A percentile compares a stretch with the other conserved stretches of the same genome.
Conservation (phyloP, 495 filamentous ascomycete species). For the Daldinia bambusicola region DNA sequence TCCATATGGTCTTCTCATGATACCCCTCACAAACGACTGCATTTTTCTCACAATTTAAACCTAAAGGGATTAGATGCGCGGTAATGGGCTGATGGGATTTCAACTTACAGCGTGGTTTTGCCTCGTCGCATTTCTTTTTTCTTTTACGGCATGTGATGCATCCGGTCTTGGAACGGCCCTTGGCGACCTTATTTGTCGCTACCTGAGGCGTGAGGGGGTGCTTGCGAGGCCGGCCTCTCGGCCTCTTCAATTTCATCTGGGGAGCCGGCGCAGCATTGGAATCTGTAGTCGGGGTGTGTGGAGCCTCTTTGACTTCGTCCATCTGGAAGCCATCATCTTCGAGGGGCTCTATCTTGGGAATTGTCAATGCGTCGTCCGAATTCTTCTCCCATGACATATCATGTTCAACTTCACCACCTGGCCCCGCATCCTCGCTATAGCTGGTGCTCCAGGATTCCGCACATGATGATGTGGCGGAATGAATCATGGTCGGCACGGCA, state of each 20-base stretch:
- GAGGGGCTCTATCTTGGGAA: slow-evolving; percentile 59
- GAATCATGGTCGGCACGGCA: slow-evolving; percentile 45
- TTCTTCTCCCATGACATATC: slow-evolving; percentile 54
- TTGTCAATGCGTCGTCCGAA: slow-evolving; percentile 49
- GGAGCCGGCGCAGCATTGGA: slow-evolving; percentile 29
- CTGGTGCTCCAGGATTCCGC: slow-evolving; percentile 51
- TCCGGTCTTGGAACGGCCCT: slow-evolving; percentile 92
- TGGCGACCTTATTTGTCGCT: slow-evolving; percentile 72
- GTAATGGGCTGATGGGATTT: not conserved
- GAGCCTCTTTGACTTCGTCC: slow-evolving; percentile 58
- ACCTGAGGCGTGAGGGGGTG: slow-evolving; percentile 70
- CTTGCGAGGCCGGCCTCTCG: slow-evolving; percentile 85
- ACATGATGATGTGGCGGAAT: slow-evolving; percentile 50
- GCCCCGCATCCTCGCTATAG: slow-evolving; percentile 44
- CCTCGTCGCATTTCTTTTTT: slow-evolving; percentile 98
- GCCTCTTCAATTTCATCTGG: slow-evolving; percentile 61
- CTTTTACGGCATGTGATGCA: slow-evolving; percentile 91
- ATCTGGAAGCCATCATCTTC: slow-evolving; percentile 61
- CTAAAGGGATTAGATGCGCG: slow-evolving; percentile 54
- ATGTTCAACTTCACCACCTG: slow-evolving; percentile 37
- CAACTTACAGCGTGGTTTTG: slow-evolving; percentile 82
- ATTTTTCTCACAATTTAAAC: slow-evolving; percentile 93
- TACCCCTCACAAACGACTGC: slow-evolving; percentile 93
- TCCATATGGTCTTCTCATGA: slow-evolving; percentile 88
- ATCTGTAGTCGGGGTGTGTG: slow-evolving; percentile 46